phyloP scores from a whole-genome alignment of 1,284 basidiomycete genomes.

The Pascua sp. region DNA sequence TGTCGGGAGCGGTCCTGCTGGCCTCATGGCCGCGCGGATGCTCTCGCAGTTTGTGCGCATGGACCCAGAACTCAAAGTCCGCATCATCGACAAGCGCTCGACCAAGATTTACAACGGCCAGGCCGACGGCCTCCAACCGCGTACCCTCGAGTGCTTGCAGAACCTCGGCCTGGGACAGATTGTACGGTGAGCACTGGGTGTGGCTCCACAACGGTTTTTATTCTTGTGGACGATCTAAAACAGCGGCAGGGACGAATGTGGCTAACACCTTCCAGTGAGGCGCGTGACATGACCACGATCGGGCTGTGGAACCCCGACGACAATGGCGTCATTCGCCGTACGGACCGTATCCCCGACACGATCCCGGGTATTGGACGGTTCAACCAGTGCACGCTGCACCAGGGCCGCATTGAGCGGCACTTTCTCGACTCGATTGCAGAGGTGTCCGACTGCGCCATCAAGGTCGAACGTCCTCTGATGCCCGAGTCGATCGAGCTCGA shows the following conservation, averaged over 20 bases:
- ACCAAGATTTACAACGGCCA: slow-evolving; percentile 14
- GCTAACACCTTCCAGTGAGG: background rate
- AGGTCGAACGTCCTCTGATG: slow-evolving; percentile 15
- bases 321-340: slow-evolving; percentile 9
- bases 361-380: slow-evolving; percentile 11
- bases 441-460: slow-evolving; percentile 9
- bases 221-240: background rate
- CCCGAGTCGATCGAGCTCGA: slow-evolving; percentile 14
- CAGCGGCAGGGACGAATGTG: background rate
- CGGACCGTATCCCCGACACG: slow-evolving; percentile 16
- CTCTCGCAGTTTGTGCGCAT: slow-evolving; percentile 6
- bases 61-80: slow-evolving; percentile 14
- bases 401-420: slow-evolving; percentile 19
- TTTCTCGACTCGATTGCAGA: slow-evolving; percentile 12
- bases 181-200: slow-evolving; percentile 2
- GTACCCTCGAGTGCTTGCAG: slow-evolving; percentile 10
- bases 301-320: slow-evolving; percentile 15
- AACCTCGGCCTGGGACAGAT: slow-evolving; percentile 13
- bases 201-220: background rate
- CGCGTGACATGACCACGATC: slow-evolving; percentile 9
- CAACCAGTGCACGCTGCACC: slow-evolving; percentile 11
- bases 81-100: slow-evolving; percentile 18
- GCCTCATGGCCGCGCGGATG: slow-evolving; percentile 12
- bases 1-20: slow-evolving; percentile 17
- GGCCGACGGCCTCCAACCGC: slow-evolving; percentile 13